Evolutionary conservation across 139 green algal genomes (phyloP), one percentile per base, ranked within the genome.

Genomic region (Micractinium sp.): DNA sequence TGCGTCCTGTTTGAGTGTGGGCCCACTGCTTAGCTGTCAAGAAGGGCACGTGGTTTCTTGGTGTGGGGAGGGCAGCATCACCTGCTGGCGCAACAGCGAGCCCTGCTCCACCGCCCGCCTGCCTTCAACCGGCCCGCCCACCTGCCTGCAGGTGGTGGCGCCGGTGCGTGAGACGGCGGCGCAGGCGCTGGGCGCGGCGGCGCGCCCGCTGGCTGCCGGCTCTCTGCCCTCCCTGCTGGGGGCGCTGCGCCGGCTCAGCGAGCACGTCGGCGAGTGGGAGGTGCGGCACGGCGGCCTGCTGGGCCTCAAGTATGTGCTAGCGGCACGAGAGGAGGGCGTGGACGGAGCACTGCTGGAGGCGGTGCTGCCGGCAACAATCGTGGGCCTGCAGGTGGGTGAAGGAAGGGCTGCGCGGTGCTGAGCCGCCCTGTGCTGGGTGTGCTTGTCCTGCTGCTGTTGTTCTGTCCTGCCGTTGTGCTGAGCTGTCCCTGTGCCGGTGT

Each of bases 141-240:
- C 12, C 85, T 16, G 27, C 56, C n/a, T 31, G 25, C 93, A 96
- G 93, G 97, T 97, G 38, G 96, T 98, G 53, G 97, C 96, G 2
- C 97, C 97, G 0, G 97, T 99, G 53, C 92, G 97, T 27, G 98
- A 99, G 94, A 99, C 97, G 22, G 95, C 95, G 15, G 97, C 96
- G 23, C 98, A 99, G 92, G 97, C 96, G 25, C 93, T 99, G 75
- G 98, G 96, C 38, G 92, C 94, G 22, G 93, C 94, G 0, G 67
- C 63, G 25, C 89, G 89, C 63, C 67, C 90, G 20, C 85, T 97
- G 39, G 71, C 87, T 0, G 29, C 60, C 67, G 12, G 71, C 60
- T 13, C 85, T 47, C 73, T 97, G 75, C 69, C 89, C 27, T 35
- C n/a, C 5, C 87, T 97, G 87, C 85, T 97, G 85, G 33, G 31